Base-by-base conservation (phyloP, 2,329 filamentous ascomycete species). In the Penicillium sp. region DNA sequence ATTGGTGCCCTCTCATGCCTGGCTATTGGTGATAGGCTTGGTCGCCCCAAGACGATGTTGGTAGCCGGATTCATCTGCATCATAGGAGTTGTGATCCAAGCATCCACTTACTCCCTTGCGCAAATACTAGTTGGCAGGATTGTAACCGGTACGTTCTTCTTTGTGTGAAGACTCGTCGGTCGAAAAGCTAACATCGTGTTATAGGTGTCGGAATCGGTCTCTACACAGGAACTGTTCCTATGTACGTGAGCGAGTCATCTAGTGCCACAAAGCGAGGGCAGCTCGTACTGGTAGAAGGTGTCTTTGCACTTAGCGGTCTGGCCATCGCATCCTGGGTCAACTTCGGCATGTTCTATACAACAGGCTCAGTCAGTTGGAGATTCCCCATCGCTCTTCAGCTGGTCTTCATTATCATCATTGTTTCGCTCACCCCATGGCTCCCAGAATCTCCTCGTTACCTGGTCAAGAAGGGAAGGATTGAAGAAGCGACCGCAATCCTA, bases 1-100 rank as follows among this genome's bases (percentile, higher is more conserved):
- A 68, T 77, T 49, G 77, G 77, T 29, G 71, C 77, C 14, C 66
- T 79, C 13, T 70, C 70, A 13, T 78, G 75, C 63, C 70, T 73
- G 19, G 74, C 72, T 60, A 64, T 76, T 33, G 77, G 76, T 33
- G 76, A 79, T 48, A 58, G 62, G 13, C 70, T 77, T 16, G 77
- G 77, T 50, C 72, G 77, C 41, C 73, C 72, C 22, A 72, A 71
- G 56, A 70, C 75, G 13, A 56, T 56, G 54, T 5, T 56, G 29
- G 48, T 56, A 1, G 55, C 55, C 26, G 55, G 55, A 1, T 33
- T 21, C 11, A 48, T 54, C 41, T 45, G 45, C 19, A 43, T 19
- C 16, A 22, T 53, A 1, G 55, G 55, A 3, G 52, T 54, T 11
- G 21, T 57, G 19, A 53, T 57, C 7, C 55, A 57, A 47, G 47